Evolutionary conservation across 1,139 yeast species (phyloP), one percentile per base, ranked within the genome.

Genomic region (Yamadazyma mexicana): DNA sequence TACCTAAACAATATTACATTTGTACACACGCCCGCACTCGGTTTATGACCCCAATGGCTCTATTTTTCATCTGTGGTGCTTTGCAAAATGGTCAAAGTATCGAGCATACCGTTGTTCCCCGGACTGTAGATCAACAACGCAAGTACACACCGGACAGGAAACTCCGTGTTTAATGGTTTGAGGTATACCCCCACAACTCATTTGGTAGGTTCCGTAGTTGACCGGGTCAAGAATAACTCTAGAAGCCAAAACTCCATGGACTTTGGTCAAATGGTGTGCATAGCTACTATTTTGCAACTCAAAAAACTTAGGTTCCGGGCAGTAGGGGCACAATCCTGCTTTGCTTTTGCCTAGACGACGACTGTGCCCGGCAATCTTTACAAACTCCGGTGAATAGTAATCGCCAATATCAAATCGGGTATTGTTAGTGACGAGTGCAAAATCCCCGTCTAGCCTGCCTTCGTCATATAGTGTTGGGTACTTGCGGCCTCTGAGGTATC

Each of bases 261-360:
- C 18, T 29, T 33, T 36, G 16, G 23, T 30, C 17, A 42, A 24
- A 25, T 42, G 45, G 14, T 42, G 39, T 4, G 35, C 38, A 23
- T 42, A 42, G 11, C 39, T 39, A 24, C 42, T 36, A 11, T 39
- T 39, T 26, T 38, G 38, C 22, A 42, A 17, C 14, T 36, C 31
- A 14, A 35, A 36, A 30, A 36, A 42, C 15, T 10, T 23, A 8
- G 38, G 30, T 3, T 27, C 22, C 10, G 33, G 32, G 27, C 45
- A 42, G 26, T 42, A 42, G 3, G 42, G 42, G 31, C 45, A 42
- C 15, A 42, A 25, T 5, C 45, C 45, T 3, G 18, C 25, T 27
- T 39, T 42, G 9, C 31, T 31, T 1, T 24, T 24, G 16, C 23
- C 22, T 14, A 36, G 20, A 3, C 12, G 23, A 2, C 29, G 26